Evolutionary conservation across 306 rosid genomes (phyloP).

Genomic region (Calophaca sinica): DNA sequence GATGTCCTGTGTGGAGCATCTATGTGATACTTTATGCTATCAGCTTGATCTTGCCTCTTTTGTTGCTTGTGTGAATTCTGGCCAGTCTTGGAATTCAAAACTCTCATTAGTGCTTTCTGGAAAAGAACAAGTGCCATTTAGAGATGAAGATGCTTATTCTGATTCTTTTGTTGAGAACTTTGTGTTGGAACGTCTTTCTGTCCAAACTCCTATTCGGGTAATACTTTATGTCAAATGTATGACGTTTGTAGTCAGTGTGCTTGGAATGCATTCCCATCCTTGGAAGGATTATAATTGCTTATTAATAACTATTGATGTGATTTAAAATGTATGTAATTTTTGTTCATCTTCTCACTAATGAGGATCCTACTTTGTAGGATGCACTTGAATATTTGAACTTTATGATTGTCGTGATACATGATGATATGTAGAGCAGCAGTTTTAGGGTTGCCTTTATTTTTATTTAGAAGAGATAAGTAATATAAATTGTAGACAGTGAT

Average conservation of each 20-base stretch:
- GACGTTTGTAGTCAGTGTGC: conserved; percentile 20
- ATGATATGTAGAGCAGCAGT: conserved; percentile 22
- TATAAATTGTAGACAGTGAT: conserved; percentile 1
- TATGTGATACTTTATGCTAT: conserved; percentile 87
- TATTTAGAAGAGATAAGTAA: too few relatives aligned
- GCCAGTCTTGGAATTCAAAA: conserved; percentile 82
- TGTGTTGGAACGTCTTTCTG: conserved; percentile 94
- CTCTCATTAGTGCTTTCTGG: conserved; percentile 70
- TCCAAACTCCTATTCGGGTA: conserved; percentile 98
- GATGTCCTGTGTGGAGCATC: conserved; percentile 92
- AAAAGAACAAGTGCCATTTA: conserved; percentile 60
- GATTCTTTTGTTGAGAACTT: conserved; percentile 93
- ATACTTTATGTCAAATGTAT: conserved; percentile 45
- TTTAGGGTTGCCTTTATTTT: conserved; percentile 11
- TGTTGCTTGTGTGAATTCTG: conserved; percentile 93
- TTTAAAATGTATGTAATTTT: conserved; percentile 36
- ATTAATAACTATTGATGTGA: conserved; percentile 17
- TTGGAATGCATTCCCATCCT: conserved; percentile 37
- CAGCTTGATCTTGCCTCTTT: conserved; percentile 95
- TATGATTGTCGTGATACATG: conserved; percentile 26
- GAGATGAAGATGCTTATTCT: conserved; percentile 61
- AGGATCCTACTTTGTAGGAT: conserved; percentile 14
- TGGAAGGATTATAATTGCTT: conserved; percentile 32
- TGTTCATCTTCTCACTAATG: conserved; percentile 18
- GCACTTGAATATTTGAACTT: conserved; percentile 37